These are phyloP conservation scores for Caryopteris hybrid DNA, from an alignment of 305 asterid species.

Conservation along the genomic window DNA sequence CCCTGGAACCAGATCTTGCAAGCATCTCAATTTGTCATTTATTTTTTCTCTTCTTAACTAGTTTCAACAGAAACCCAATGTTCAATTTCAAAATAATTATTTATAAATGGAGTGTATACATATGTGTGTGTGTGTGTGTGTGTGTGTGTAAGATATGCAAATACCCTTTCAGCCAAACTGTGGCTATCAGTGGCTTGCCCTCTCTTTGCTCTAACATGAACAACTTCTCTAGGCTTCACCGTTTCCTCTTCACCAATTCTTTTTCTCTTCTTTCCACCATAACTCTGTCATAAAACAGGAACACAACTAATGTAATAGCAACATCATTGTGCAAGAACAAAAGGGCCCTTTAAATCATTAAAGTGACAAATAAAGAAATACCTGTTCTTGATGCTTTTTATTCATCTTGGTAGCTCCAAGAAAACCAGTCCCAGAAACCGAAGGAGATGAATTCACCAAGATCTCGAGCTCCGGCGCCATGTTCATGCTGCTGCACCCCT, in stretches of 20 bases:
- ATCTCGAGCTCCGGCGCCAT: slow-evolving; percentile 28
- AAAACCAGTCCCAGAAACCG: slow-evolving; percentile 29
- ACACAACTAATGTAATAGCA: not conserved
- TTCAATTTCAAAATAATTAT: not conserved
- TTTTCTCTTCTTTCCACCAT: slow-evolving; percentile 63
- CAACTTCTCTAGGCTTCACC: slow-evolving; percentile 76
- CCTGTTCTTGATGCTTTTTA: slow-evolving; percentile 17
- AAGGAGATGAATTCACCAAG: slow-evolving; percentile 30
- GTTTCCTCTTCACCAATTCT: slow-evolving; percentile 35
- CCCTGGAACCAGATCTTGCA: slow-evolving; percentile 95
- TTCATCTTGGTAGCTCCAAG: slow-evolving; percentile 29
- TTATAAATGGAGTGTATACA: not conserved
- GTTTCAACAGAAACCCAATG: not conserved
- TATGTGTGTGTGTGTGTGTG: no score
- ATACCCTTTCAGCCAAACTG: slow-evolving; percentile 95
- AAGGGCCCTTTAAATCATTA: not conserved
- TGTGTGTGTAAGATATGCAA: not conserved
- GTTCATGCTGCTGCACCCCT: slow-evolving; percentile 23
- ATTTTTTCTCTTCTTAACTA: slow-evolving; percentile 87
- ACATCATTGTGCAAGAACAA: not conserved
- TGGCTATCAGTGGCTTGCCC: slow-evolving; percentile 99
- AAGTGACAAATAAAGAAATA: not conserved
- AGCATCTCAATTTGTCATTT: slow-evolving; percentile 77
- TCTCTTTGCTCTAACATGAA: slow-evolving; percentile 97
- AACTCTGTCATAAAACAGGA: slow-evolving; percentile 27